Conservation (phyloP, 345 rosid genomes). For the Linum tenue region DNA sequence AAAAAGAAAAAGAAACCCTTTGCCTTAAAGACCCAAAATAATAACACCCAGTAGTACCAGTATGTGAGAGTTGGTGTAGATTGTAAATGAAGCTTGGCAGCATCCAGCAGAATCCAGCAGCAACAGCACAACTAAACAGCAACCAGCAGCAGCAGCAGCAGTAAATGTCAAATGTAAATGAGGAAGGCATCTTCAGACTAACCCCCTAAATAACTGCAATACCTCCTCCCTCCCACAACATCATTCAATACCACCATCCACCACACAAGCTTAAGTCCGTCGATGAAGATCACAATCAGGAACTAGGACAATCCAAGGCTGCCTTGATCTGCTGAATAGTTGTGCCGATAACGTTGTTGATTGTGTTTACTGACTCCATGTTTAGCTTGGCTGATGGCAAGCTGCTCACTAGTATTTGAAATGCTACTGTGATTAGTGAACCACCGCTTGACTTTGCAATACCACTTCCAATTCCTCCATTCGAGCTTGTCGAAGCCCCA, state of each 20-base stretch:
- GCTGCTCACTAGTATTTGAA: constrained; percentile 87
- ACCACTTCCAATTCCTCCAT: constrained; percentile 11
- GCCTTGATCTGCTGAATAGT: constrained; percentile 90
- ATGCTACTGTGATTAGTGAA: constrained; percentile 76
- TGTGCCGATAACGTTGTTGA: constrained; percentile 73
- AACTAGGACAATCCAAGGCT: constrained; percentile 70
- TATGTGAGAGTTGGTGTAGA: constrained; percentile 24
- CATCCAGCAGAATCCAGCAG: constrained; percentile 18
- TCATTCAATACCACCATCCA: constrained; percentile 32
- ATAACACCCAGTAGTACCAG: no score
- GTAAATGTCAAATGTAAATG: constrained; percentile 24
- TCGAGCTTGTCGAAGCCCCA: constrained; percentile 66
- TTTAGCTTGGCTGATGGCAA: constrained; percentile 80
- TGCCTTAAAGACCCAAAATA: no score
- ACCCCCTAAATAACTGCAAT: constrained; percentile 17
- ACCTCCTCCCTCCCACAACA: constrained; percentile 15
- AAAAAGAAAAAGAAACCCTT: background rate
- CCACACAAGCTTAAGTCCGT: constrained; percentile 14
- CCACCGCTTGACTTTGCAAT: constrained; percentile 38
- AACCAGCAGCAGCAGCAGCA: background rate
- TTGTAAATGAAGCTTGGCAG: constrained; percentile 33
- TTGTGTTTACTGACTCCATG: constrained; percentile 88
- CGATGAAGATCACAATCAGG: constrained; percentile 20
- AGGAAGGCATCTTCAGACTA: constrained; percentile 50
- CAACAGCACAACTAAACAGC: constrained; percentile 3